Conservation (phyloP, 768 basidiomycete genomes). For the Royoungia palumana region DNA sequence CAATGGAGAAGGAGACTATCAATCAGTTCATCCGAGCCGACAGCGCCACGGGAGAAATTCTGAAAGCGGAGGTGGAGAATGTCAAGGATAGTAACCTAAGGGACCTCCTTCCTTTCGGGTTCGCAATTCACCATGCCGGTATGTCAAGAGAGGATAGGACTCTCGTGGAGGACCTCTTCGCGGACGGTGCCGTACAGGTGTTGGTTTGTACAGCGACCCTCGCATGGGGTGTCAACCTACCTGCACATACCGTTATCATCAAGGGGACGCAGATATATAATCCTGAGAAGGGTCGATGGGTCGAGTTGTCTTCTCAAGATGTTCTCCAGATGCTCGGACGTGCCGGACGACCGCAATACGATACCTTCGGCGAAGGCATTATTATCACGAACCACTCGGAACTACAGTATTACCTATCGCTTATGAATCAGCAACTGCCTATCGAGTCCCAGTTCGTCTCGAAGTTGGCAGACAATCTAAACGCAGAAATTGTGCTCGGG, state of each 20-base stretch:
- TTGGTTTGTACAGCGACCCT: constrained; percentile 96
- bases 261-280: constrained; percentile 99
- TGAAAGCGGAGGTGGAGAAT: constrained; percentile 78
- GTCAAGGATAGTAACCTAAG: constrained; percentile 80
- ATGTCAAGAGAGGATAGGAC: constrained; percentile 91
- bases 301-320: constrained; percentile 92
- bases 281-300: constrained; percentile 98
- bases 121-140: constrained; percentile 97
- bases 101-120: constrained; percentile 93
- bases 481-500: constrained; percentile 92
- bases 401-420: constrained; percentile 89
- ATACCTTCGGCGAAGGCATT: constrained; percentile 93
- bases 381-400: constrained; percentile 98
- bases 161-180: constrained; percentile 91
- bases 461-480: constrained; percentile 88
- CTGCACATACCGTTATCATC: constrained; percentile 97
- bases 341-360: constrained; percentile 95
- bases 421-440: constrained; percentile 94
- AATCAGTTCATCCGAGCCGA: constrained; percentile 95
- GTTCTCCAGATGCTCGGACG: constrained; percentile 98
- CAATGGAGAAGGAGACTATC: constrained; percentile 95
- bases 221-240: constrained; percentile 99
- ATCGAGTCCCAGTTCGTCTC: constrained; percentile 92
- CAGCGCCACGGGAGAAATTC: constrained; percentile 85
- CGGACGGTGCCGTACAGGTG: constrained; percentile 88